Evolutionary conservation across 2,329 filamentous ascomycete genomes (phyloP).

Genomic region (Magnaporthiopsis incrustans): DNA sequence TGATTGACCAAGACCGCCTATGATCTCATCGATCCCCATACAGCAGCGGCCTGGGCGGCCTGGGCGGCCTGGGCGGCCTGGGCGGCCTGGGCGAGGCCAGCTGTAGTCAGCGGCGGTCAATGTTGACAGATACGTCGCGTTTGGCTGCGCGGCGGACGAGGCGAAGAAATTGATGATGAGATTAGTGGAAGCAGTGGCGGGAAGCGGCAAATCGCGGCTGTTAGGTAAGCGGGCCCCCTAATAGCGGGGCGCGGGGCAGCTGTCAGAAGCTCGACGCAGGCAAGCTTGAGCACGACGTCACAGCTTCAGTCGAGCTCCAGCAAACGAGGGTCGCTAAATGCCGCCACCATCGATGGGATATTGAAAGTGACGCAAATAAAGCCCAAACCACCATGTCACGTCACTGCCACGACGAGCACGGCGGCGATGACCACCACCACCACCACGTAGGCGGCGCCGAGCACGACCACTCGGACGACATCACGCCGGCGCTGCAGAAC

Average conservation of each 20-base stretch:
- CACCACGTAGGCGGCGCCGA: slow-evolving; percentile 45
- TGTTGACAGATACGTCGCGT: background rate
- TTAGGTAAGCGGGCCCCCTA: background rate
- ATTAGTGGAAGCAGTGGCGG: too few relatives aligned
- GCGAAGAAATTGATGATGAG: background rate
- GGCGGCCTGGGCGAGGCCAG: background rate
- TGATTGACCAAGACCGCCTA: too few relatives aligned
- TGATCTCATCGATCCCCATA: too few relatives aligned
- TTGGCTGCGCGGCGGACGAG: background rate
- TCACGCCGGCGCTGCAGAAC: slow-evolving; percentile 82
- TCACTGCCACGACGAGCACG: slow-evolving; percentile 26
- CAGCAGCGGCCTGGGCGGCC: too few relatives aligned
- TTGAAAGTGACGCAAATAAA: background rate
- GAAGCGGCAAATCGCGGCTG: too few relatives aligned
- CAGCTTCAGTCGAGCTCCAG: background rate
- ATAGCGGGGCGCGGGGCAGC: background rate
- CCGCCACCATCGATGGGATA: too few relatives aligned
- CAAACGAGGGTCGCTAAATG: background rate
- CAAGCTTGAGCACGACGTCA: background rate
- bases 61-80: too few relatives aligned
- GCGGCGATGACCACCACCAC: slow-evolving; percentile 9
- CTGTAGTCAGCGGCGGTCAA: background rate
- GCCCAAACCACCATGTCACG: slow-evolving; percentile 17
- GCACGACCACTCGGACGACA: slow-evolving; percentile 87
- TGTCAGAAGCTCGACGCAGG: background rate